Evolutionary conservation across 345 rosid species (phyloP).

Genomic region (Arabis hirsuta): DNA sequence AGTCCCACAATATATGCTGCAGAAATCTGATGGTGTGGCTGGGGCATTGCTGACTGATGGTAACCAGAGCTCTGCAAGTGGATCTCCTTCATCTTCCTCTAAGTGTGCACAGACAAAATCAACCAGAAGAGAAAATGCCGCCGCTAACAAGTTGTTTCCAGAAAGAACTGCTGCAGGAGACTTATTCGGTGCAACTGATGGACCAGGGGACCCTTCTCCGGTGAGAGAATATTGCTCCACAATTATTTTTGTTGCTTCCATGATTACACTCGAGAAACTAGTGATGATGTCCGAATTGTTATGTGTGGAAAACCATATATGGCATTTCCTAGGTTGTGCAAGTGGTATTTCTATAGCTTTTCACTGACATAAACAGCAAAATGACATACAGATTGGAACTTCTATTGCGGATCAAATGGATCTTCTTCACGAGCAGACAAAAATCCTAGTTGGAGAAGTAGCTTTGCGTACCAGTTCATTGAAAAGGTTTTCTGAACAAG

Average conservation of each 20-base stretch:
- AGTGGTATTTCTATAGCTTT: conserved; percentile 27
- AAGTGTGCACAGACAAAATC: conserved; percentile 73
- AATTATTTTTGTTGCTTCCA: conserved; percentile 6
- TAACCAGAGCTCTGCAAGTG: conserved; percentile 63
- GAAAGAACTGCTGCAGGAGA: conserved; percentile 77
- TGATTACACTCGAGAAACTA: conserved; percentile 21
- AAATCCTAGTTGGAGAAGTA: conserved; percentile 96
- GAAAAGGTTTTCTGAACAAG: conserved; percentile 88
- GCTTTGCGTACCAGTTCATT: conserved; percentile 89
- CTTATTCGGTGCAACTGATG: conserved; percentile 64
- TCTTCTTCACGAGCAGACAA: conserved; percentile 94
- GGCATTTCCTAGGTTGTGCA: conserved; percentile 24
- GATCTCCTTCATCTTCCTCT: conserved; percentile 70
- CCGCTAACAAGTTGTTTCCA: conserved; percentile 56
- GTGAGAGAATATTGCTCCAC: conserved; percentile 50
- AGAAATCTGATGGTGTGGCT: conserved; percentile 75
- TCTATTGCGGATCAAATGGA: conserved; percentile 93
- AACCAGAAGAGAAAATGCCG: conserved; percentile 53
- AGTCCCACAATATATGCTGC: conserved; percentile 39
- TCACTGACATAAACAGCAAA: conserved; percentile 26
- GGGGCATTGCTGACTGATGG: conserved; percentile 59
- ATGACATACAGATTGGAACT: conserved; percentile 53
- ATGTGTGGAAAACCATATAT: not conserved
- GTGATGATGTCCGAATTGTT: not conserved
- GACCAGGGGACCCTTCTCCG: conserved; percentile 56